A percentile compares a stretch with the other conserved stretches of the same genome.
These are phyloP conservation scores for Deuterostichococcus epilithicus DNA, from an alignment of 139 green algal species.

Conservation along the genomic window DNA sequence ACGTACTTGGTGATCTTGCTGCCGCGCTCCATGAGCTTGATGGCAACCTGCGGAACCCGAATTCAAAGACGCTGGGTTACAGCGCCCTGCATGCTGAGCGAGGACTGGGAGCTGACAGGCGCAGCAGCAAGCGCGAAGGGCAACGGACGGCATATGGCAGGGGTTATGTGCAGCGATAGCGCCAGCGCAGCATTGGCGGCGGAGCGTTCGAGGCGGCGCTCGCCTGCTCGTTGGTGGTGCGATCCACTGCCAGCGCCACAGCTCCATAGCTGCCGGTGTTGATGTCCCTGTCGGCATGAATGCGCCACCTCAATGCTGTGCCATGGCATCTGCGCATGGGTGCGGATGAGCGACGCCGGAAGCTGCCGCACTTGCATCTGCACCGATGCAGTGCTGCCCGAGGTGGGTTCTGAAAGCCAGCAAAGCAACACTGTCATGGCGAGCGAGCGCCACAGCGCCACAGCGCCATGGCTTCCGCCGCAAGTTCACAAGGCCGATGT, in stretches of 20 bases:
- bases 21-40: slow-evolving; percentile 40
- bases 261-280: slow-evolving; percentile 5
- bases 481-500: too few species aligned
- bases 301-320: too few species aligned
- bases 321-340: too few species aligned
- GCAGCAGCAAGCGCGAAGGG: neutral
- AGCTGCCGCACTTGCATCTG: too few species aligned
- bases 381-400: too few species aligned
- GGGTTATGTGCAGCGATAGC: neutral
- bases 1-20: slow-evolving; percentile 22
- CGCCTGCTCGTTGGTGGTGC: neutral
- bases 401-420: too few species aligned
- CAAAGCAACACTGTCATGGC: too few species aligned
- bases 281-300: slow-evolving; percentile 10
- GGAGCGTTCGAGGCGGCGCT: neutral
- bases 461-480: too few species aligned
- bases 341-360: too few species aligned
- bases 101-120: neutral
- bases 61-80: neutral
- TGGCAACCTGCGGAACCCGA: slow-evolving; percentile 7
- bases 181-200: neutral
- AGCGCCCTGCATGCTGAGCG: neutral
- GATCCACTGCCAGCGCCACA: neutral
- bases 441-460: too few species aligned
- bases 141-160: neutral